These are phyloP conservation scores for Quaeritorhiza haematococci DNA, from an alignment of 371 early-diverging fungal genomes.

Conservation along the genomic window DNA sequence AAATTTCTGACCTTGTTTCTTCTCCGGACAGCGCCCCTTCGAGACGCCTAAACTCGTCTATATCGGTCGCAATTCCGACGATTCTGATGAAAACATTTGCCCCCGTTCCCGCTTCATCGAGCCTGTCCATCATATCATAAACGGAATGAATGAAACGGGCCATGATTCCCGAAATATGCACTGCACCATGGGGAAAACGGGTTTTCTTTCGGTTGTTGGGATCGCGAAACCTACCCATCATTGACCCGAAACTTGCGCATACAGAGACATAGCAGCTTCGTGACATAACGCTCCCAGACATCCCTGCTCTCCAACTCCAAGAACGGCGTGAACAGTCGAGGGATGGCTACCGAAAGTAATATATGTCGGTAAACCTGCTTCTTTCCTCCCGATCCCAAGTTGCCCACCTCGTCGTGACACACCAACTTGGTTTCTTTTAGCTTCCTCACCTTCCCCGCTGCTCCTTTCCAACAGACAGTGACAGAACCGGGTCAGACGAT, in stretches of 20 bases:
- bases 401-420: background rate
- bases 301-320: constrained; percentile 5
- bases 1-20: background rate
- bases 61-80: constrained; percentile 1
- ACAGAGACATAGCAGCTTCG: background rate
- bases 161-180: too few relatives aligned
- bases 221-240: constrained; percentile 7
- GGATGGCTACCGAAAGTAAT: too few relatives aligned
- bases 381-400: too few relatives aligned
- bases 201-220: too few relatives aligned
- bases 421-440: background rate
- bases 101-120: background rate
- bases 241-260: constrained; percentile 2
- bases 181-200: too few relatives aligned
- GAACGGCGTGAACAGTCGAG: constrained; percentile 3
- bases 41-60: background rate
- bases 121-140: background rate
- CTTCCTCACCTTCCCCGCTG: background rate
- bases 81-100: background rate
- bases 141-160: background rate
- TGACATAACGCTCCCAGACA: background rate
- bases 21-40: too few relatives aligned
- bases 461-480: too few relatives aligned
- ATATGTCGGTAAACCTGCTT: too few relatives aligned
- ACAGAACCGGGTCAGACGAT: too few relatives aligned